Conservation (phyloP, 2,329 filamentous ascomycete genomes). For the Sarocladiaceae sp. region DNA sequence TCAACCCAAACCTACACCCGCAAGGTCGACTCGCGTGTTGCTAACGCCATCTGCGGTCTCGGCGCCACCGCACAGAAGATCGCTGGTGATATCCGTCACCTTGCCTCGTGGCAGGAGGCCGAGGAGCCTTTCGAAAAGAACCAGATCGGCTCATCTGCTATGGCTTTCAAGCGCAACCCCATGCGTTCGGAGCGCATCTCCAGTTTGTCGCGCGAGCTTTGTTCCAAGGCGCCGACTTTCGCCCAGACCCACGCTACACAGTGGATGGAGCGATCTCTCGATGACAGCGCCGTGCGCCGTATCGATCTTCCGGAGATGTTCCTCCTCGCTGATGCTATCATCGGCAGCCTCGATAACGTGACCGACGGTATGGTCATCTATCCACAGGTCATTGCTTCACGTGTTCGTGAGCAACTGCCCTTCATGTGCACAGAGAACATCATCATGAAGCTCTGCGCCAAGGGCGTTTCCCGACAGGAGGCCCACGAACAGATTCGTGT, state of each 20-base stretch:
- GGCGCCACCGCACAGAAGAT: constrained; percentile 73
- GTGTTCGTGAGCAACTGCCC: constrained; percentile 71
- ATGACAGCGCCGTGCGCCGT: constrained; percentile 60
- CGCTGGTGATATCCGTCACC: constrained; percentile 67
- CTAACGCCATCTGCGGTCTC: constrained; percentile 74
- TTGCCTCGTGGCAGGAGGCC: constrained; percentile 75
- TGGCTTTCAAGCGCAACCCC: constrained; percentile 45
- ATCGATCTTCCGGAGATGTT: constrained; percentile 64
- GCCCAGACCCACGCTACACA: constrained; percentile 25
- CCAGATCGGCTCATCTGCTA: constrained; percentile 68
- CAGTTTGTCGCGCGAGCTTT: constrained; percentile 41
- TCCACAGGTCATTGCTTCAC: constrained; percentile 64
- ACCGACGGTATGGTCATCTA: constrained; percentile 72
- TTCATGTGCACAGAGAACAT: constrained; percentile 70
- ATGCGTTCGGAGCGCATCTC: constrained; percentile 47
- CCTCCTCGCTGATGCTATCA: constrained; percentile 64
- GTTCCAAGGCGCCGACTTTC: constrained; percentile 30
- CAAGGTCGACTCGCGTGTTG: constrained; percentile 78
- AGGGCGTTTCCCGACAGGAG: constrained; percentile 71
- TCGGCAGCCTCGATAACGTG: constrained; percentile 65
- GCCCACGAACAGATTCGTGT: constrained; percentile 86
- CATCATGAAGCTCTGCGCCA: constrained; percentile 72
- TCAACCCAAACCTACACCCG: constrained; percentile 69
- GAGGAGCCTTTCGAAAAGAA: constrained; percentile 80
- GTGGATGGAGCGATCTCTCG: constrained; percentile 66